Evolutionary conservation across 2,329 filamentous ascomycete genomes (phyloP).

Genomic region (Calycina herbarum): DNA sequence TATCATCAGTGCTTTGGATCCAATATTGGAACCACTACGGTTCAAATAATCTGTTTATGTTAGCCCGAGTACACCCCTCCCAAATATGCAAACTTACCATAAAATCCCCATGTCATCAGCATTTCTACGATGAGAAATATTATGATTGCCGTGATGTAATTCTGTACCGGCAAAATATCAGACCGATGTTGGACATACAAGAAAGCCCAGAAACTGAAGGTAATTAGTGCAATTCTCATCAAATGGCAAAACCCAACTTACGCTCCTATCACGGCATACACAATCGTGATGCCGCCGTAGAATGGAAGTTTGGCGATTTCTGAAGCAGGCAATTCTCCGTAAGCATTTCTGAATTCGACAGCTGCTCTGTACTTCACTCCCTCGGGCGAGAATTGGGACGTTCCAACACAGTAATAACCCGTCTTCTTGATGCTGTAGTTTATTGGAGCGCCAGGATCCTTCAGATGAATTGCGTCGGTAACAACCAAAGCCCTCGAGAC

Average conservation of each 20-base stretch:
- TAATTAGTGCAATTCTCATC: constrained; percentile 17
- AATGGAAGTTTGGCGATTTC: constrained; percentile 98
- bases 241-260: constrained; percentile 43
- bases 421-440: constrained; percentile 87
- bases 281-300: constrained; percentile 89
- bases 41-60: constrained; percentile 78
- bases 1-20: constrained; percentile 83
- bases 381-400: constrained; percentile 64
- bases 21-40: constrained; percentile 77
- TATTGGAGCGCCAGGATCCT: constrained; percentile 65
- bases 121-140: constrained; percentile 94
- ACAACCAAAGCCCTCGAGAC: constrained; percentile 70
- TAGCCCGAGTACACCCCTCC: constrained; percentile 32
- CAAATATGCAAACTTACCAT: constrained; percentile 54
- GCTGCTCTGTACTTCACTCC: constrained; percentile 70
- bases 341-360: constrained; percentile 92
- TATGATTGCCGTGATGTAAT: constrained; percentile 97
- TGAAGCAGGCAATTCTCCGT: constrained; percentile 90
- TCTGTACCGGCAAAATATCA: constrained; percentile 95
- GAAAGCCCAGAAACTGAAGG: constrained; percentile 79
- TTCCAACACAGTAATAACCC: constrained; percentile 93
- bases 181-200: constrained; percentile 91
- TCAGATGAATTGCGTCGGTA: constrained; percentile 80
- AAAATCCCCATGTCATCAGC: constrained; percentile 98
- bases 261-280: constrained; percentile 82